Evolutionary conservation across 2,329 filamentous ascomycete species (phyloP).

Genomic region (Dothistroma septosporum): DNA sequence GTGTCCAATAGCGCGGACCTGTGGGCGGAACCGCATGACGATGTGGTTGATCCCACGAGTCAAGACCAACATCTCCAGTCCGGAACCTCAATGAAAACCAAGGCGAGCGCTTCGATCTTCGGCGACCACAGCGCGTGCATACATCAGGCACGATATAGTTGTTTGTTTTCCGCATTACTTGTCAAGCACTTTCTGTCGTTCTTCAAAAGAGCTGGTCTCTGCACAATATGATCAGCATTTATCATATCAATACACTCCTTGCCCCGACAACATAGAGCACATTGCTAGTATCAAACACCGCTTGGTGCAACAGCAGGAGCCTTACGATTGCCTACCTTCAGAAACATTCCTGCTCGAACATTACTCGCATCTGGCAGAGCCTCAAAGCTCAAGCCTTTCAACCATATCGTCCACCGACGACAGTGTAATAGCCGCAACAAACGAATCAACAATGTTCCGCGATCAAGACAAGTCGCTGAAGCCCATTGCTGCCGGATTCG

Average conservation of each 20-base stretch:
- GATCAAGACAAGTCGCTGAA: not conserved
- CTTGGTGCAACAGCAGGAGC: not conserved
- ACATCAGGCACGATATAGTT: not conserved
- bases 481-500: not conserved
- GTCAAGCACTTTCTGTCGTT: not conserved
- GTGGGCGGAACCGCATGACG: not conserved
- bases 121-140: not conserved
- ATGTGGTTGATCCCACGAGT: constrained; percentile 1
- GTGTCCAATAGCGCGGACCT: not conserved
- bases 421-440: not conserved
- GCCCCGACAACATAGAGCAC: not conserved
- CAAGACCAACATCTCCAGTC: not conserved
- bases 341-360: not conserved
- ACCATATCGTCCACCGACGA: too few relatives aligned
- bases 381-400: too few relatives aligned
- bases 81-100: not conserved
- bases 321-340: not conserved
- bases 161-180: not conserved
- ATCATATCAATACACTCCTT: not conserved
- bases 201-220: not conserved
- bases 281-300: not conserved
- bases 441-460: not conserved
- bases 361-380: too few relatives aligned
- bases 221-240: not conserved
- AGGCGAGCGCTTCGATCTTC: not conserved